Base-by-base conservation (phyloP, 495 filamentous ascomycete genomes). In the Terfezia boudieri region DNA sequence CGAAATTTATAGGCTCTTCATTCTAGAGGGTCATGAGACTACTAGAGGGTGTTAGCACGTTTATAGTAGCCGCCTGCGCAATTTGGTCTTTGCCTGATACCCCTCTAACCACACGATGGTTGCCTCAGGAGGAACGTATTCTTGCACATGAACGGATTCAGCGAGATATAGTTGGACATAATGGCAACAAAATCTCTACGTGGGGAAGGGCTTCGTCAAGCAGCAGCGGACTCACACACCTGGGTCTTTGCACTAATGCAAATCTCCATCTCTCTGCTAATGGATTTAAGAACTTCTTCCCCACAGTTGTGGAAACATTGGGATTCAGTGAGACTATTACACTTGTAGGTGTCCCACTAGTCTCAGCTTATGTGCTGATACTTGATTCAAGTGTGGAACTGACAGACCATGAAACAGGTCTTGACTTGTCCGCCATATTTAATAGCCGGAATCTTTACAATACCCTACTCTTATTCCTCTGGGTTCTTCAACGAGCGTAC, bases 401-500 rank as follows among this genome's bases (percentile, higher is more conserved):
- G 41, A 46, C 41, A 20, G 17, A 14, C 14, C 41, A 46, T 46
- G 7, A 32, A 32, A 32, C 26, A 46, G 41, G 57, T 64, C 1
- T 56, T 69, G n/a, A 67, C 67, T 2, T 66, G 59, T 38, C 68
- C 68, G 12, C 67, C 67, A 38, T 70, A 68, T 52, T 50, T 70
- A 8, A 53, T 71, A 16, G 59, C 67, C 12, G 68, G 67, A 12
- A 51, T 61, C 38, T 37, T 70, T 16, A 57, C 56, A 9, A 63
- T 67, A 41, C 48, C 55, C 32, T 62, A 63, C 49, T 60, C 59
- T 36, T 62, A 57, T 52, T 60, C 54, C 17, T 67, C 64, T 17
- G 70, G 65, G 2, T 58, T 57, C 37, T 64, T 58, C 53, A 69
- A 70, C 51, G 70, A 72, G 60, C 60, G 69, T 2, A 70, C 66